Evolutionary conservation across 1,284 basidiomycete species (phyloP).

Genomic region (Crepidotus sp.): DNA sequence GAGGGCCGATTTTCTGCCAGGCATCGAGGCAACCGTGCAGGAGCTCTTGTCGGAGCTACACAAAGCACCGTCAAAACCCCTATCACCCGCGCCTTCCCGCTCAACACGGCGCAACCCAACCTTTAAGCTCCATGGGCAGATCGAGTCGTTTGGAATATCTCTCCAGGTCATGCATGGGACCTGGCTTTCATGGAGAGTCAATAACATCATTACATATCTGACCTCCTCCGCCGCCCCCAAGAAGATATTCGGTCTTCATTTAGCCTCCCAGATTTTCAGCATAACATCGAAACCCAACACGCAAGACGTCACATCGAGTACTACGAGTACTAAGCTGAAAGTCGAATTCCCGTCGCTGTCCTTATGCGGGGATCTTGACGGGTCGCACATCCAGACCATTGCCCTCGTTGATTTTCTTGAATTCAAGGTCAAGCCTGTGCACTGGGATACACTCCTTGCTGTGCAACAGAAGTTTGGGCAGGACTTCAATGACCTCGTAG

Average conservation of each 20-base stretch:
- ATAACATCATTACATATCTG: conserved; percentile 39
- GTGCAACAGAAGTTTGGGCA: conserved; percentile 81
- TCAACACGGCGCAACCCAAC: conserved; percentile 23
- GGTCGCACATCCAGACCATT: conserved; percentile 41
- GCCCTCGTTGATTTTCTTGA: conserved; percentile 59
- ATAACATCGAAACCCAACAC: conserved; percentile 44
- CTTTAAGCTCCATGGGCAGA: conserved; percentile 43
- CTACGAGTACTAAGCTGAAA: conserved; percentile 44
- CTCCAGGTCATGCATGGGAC: conserved; percentile 72
- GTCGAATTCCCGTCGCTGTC: conserved; percentile 58
- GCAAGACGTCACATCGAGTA: conserved; percentile 28
- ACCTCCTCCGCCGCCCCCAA: conserved; percentile 31
- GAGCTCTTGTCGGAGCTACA: conserved; percentile 57
- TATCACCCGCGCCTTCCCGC: conserved; percentile 23
- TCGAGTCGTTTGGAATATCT: conserved; percentile 38
- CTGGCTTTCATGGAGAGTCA: conserved; percentile 68
- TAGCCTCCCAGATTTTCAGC: conserved; percentile 54
- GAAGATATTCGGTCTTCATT: conserved; percentile 54
- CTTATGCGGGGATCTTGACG: conserved; percentile 48
- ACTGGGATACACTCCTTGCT: conserved; percentile 71
- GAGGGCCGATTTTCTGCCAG: conserved; percentile 68
- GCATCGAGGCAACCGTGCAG: conserved; percentile 55
- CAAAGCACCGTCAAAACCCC: conserved; percentile 27
- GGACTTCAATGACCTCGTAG: conserved; percentile 74
- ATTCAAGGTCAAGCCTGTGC: conserved; percentile 65